A percentile compares a stretch with the other conserved stretches of the same genome.
These are phyloP conservation scores for Sordariomycetes sp. DNA, from an alignment of 2,329 filamentous ascomycete genomes.

Conservation along the genomic window DNA sequence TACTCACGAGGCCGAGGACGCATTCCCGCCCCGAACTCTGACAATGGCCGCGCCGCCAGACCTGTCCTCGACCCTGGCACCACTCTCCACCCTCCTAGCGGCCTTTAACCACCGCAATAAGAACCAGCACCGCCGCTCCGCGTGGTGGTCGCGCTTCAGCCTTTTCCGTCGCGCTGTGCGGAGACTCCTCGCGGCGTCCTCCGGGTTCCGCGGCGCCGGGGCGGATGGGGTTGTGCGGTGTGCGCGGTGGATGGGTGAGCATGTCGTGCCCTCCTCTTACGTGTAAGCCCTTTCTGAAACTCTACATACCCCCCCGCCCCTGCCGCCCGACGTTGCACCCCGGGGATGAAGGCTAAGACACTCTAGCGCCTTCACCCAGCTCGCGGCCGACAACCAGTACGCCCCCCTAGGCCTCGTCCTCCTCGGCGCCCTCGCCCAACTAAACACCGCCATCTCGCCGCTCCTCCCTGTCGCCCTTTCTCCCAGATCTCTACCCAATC, in stretches of 20 bases:
- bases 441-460: slow-evolving; percentile 29
- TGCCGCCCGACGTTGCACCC: not conserved
- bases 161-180: slow-evolving; percentile 55
- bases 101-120: slow-evolving; percentile 72
- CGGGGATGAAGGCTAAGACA: not conserved
- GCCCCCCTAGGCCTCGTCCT: slow-evolving; percentile 58
- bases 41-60: not conserved
- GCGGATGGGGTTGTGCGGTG: slow-evolving; percentile 2
- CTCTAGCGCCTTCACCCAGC: slow-evolving; percentile 49
- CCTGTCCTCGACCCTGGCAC: slow-evolving; percentile 15
- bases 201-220: slow-evolving; percentile 5
- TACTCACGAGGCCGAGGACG: no score
- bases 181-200: slow-evolving; percentile 32
- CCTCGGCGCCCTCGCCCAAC: slow-evolving; percentile 47
- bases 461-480: slow-evolving; percentile 13
- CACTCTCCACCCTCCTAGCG: slow-evolving; percentile 44
- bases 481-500: not conserved
- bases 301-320: not conserved
- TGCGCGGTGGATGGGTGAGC: slow-evolving; percentile 15
- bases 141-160: slow-evolving; percentile 69
- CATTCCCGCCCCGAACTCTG: no score
- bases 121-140: slow-evolving; percentile 73
- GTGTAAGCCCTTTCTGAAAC: slow-evolving; percentile 13
- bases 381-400: slow-evolving; percentile 61
- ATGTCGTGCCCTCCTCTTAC: slow-evolving; percentile 20